phyloP scores from a whole-genome alignment of 2,329 filamentous ascomycete species.

The Penicillium sp. region DNA sequence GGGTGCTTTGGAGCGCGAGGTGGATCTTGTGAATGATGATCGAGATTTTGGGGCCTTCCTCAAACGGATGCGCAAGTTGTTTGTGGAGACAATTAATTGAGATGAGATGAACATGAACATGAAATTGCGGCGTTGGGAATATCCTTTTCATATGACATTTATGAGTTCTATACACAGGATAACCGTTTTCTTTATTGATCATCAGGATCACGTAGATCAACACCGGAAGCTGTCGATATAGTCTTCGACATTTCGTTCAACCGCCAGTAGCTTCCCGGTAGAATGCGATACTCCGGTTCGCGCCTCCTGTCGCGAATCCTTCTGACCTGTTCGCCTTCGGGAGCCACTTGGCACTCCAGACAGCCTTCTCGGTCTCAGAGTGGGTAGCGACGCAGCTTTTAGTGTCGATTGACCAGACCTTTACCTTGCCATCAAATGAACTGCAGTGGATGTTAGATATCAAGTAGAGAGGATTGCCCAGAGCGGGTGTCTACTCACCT shows the following conservation, averaged over 20 bases:
- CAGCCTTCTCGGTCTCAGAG: conserved; percentile 80
- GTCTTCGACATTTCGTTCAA: conserved; percentile 37
- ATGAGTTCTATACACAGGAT: conserved; percentile 20
- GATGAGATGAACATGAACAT: not conserved
- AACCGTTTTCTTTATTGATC: conserved; percentile 5
- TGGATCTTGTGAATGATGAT: conserved; percentile 63
- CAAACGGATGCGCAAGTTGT: conserved; percentile 66
- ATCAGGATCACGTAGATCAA: conserved; percentile 19
- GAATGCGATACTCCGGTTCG: conserved; percentile 75
- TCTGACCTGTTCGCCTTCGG: conserved; percentile 66
- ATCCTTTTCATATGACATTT: conserved; percentile 17
- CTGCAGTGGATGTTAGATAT: conserved; percentile 40
- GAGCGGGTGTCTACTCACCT: conserved; percentile 54
- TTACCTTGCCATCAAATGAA: conserved; percentile 89
- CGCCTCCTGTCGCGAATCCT: conserved; percentile 80
- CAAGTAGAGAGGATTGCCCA: not conserved
- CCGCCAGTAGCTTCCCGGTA: conserved; percentile 81
- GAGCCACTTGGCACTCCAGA: conserved; percentile 86
- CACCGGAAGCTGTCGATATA: conserved; percentile 11
- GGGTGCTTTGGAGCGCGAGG: conserved; percentile 57
- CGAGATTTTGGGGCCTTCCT: conserved; percentile 64
- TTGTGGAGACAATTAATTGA: conserved; percentile 60
- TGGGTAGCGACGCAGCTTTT: conserved; percentile 88
- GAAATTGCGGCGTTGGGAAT: not conserved
- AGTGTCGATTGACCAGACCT: conserved; percentile 91